A percentile compares a stretch with the other conserved stretches of the same genome.
These are phyloP conservation scores for Sanguinoderma infundibulare DNA, from an alignment of 1,284 basidiomycete species.

Conservation along the genomic window DNA sequence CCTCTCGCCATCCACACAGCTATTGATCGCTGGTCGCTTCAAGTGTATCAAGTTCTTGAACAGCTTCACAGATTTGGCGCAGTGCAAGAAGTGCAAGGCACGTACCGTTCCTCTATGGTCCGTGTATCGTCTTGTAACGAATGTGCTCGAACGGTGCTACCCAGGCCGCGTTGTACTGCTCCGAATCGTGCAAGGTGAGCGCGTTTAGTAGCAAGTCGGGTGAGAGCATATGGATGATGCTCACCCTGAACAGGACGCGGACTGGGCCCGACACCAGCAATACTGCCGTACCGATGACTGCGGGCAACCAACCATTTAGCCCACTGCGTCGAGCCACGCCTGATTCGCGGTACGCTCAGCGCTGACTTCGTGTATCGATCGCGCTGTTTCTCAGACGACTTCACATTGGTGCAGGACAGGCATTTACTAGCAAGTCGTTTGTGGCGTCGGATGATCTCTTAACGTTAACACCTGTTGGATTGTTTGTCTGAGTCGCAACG, in stretches of 20 bases:
- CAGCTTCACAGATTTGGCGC: constrained; percentile 7
- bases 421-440: too few relatives aligned
- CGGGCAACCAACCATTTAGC: background rate
- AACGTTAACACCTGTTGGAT: too few relatives aligned
- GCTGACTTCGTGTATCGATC: background rate
- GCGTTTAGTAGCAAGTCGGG: too few relatives aligned
- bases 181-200: background rate
- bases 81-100: constrained; percentile 18
- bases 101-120: background rate
- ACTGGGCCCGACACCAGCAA: background rate
- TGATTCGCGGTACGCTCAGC: background rate
- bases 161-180: background rate
- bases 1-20: constrained; percentile 5
- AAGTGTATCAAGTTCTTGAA: constrained; percentile 13
- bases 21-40: background rate
- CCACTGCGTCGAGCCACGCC: background rate
- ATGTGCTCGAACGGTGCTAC: background rate
- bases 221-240: background rate
- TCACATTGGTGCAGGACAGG: too few relatives aligned
- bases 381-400: too few relatives aligned
- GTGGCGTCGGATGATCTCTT: too few relatives aligned
- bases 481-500: too few relatives aligned
- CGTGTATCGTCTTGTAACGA: background rate
- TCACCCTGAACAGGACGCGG: background rate
- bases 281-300: background rate